These are phyloP conservation scores for Licmophora abbreviata DNA, from an alignment of 108 stramenopile species.

Conservation along the genomic window DNA sequence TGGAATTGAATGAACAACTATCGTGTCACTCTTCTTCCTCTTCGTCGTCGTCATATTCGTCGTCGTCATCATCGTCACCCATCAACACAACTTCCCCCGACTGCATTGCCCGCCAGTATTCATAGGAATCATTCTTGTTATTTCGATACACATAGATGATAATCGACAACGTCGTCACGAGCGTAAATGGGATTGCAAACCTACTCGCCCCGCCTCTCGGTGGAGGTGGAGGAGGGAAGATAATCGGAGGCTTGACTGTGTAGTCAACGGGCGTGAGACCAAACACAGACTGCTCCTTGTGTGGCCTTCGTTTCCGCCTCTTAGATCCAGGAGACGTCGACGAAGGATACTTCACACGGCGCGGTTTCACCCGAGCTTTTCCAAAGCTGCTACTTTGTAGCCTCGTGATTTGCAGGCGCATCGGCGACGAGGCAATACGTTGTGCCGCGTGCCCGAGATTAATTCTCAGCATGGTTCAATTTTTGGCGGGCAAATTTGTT, in stretches of 20 bases:
- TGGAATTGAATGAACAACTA: too few species aligned
- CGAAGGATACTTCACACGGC: too few species aligned
- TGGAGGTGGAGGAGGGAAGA: conserved; percentile 32
- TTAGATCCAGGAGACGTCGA: too few species aligned
- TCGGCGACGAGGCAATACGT: too few species aligned
- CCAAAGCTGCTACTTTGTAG: too few species aligned
- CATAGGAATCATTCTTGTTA: conserved; percentile 39
- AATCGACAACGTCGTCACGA: conserved; percentile 7
- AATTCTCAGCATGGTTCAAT: too few species aligned
- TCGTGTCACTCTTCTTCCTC: conserved; percentile 15
- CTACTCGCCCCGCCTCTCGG: conserved; percentile 20
- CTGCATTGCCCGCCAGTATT: conserved; percentile 43
- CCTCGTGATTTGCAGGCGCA: too few species aligned
- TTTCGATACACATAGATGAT: conserved; percentile 36
- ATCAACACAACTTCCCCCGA: conserved; percentile 17
- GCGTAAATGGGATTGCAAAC: conserved; percentile 12
- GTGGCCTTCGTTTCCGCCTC: too few species aligned
- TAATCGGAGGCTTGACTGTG: conserved; percentile 22
- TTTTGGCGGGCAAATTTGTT: too few species aligned
- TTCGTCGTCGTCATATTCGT: conserved; percentile 28
- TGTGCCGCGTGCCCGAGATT: too few species aligned
- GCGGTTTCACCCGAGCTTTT: too few species aligned
- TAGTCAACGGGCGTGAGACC: conserved; percentile 39
- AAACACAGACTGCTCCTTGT: too few species aligned
- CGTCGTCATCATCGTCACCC: conserved; percentile 35